Percentiles rank a stretch among this genome's conserved stretches.
Evolutionary conservation across 805 yeast species (phyloP).

Genomic region (Brettanomyces sp.): DNA sequence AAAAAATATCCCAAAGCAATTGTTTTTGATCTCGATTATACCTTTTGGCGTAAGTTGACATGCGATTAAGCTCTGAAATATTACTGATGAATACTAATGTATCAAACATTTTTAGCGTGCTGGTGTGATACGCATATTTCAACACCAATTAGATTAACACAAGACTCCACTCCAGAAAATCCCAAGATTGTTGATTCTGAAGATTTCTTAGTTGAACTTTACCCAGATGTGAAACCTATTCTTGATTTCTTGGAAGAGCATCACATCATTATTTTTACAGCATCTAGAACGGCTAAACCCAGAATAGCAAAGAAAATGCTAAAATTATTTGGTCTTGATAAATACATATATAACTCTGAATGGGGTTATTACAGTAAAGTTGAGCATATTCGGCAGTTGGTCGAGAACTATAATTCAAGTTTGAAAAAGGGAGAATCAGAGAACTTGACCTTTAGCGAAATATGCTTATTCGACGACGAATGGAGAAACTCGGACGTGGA

Average conservation of each 20-base stretch:
- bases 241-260: conserved; percentile 40
- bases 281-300: conserved; percentile 76
- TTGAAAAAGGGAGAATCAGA: conserved; percentile 8
- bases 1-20: conserved; percentile 36
- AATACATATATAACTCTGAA: conserved; percentile 48
- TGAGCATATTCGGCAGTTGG: conserved; percentile 43
- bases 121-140: conserved; percentile 75
- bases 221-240: conserved; percentile 59
- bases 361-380: conserved; percentile 63
- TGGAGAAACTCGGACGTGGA: conserved; percentile 69
- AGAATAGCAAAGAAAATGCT: conserved; percentile 62
- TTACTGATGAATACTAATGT: not conserved
- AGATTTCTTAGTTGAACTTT: conserved; percentile 51
- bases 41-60: conserved; percentile 55
- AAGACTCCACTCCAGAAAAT: conserved; percentile 6
- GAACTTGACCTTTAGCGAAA: conserved; percentile 23
- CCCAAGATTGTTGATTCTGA: conserved; percentile 37
- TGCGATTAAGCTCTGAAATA: not conserved
- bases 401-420: conserved; percentile 37
- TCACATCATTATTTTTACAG: conserved; percentile 49
- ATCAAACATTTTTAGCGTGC: conserved; percentile 26
- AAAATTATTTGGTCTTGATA: conserved; percentile 39
- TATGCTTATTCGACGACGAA: conserved; percentile 73
- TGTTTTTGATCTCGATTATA: conserved; percentile 69
- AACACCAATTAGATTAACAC: conserved; percentile 36